Conservation (phyloP, 2,329 filamentous ascomycete genomes). For the Paraphaeosphaeria minitans region DNA sequence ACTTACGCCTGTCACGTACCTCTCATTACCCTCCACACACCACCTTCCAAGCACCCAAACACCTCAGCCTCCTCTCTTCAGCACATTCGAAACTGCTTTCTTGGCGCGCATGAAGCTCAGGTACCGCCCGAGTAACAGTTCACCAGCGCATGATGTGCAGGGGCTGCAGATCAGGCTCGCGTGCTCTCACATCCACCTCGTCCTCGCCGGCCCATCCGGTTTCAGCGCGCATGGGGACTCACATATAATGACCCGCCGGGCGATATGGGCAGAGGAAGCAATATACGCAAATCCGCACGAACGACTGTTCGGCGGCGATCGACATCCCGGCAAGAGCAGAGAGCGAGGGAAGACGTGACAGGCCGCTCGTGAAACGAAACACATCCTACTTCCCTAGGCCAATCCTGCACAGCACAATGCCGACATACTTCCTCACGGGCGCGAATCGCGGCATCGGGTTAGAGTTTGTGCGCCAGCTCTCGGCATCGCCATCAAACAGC, state of each 20-base stretch:
- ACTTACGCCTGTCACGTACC: not conserved
- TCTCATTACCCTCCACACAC: not conserved
- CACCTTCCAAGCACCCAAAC: not conserved
- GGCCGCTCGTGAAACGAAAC: slow-evolving; percentile 1
- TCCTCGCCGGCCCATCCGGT: slow-evolving; percentile 4
- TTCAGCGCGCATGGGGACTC: not conserved
- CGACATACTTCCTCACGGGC: slow-evolving; percentile 41
- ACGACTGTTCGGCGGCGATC: not conserved
- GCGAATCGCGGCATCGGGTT: slow-evolving; percentile 41
- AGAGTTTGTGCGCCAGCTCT: slow-evolving; percentile 39
- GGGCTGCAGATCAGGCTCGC: slow-evolving; percentile 6
- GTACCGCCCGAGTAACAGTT: not conserved
- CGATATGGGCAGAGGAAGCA: not conserved
- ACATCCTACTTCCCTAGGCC: not conserved
- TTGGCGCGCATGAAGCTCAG: not conserved
- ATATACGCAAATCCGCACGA: not conserved
- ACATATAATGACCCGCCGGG: slow-evolving; percentile 3
- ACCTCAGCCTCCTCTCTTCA: not conserved
- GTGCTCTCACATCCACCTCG: not conserved
- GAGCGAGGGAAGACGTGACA: not conserved
- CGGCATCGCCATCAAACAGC: slow-evolving; percentile 37
- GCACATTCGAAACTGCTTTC: not conserved
- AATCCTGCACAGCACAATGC: slow-evolving; percentile 20
- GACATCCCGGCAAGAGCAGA: not conserved
- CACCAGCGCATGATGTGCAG: slow-evolving; percentile 6